Evolutionary conservation across 805 yeast species (phyloP).

Genomic region (Yarrowia sp.): DNA sequence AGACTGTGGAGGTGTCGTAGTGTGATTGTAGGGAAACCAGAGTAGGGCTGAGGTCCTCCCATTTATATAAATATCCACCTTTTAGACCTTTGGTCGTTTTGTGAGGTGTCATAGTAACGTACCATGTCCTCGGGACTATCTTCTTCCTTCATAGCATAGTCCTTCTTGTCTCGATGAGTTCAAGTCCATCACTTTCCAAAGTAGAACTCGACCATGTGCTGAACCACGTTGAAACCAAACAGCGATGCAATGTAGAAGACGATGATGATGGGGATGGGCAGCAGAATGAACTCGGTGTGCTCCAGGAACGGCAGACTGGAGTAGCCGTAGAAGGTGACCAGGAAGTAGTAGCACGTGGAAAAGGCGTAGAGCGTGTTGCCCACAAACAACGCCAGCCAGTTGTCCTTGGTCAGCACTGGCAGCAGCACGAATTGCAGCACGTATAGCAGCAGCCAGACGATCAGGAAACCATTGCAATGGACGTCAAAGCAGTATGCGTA

Average conservation of each 20-base stretch:
- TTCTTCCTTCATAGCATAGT: background rate
- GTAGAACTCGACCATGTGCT: conserved; percentile 61
- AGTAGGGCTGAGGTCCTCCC: background rate
- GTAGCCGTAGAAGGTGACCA: conserved; percentile 89
- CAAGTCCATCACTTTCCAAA: conserved; percentile 44
- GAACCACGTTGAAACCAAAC: conserved; percentile 76
- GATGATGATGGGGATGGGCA: conserved; percentile 68
- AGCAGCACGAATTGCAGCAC: conserved; percentile 74
- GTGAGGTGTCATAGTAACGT: too few relatives aligned
- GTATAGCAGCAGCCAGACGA: conserved; percentile 79
- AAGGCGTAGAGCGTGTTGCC: conserved; percentile 82
- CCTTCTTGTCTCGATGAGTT: too few relatives aligned
- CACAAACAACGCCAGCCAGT: conserved; percentile 69
- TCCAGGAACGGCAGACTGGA: conserved; percentile 72
- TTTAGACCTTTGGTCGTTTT: conserved; percentile 14
- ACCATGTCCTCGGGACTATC: too few relatives aligned
- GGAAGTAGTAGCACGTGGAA: conserved; percentile 75
- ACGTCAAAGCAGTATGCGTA: conserved; percentile 96
- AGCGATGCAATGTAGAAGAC: conserved; percentile 66
- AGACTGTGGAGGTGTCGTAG: conserved; percentile 11
- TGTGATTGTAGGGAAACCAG: background rate
- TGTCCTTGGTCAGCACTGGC: conserved; percentile 71
- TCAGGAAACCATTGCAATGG: conserved; percentile 87
- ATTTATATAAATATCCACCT: conserved; percentile 25
- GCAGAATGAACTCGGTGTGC: conserved; percentile 65